Base-by-base conservation (phyloP, 352 stramenopile species). In the Phytophthora aleatoria region DNA sequence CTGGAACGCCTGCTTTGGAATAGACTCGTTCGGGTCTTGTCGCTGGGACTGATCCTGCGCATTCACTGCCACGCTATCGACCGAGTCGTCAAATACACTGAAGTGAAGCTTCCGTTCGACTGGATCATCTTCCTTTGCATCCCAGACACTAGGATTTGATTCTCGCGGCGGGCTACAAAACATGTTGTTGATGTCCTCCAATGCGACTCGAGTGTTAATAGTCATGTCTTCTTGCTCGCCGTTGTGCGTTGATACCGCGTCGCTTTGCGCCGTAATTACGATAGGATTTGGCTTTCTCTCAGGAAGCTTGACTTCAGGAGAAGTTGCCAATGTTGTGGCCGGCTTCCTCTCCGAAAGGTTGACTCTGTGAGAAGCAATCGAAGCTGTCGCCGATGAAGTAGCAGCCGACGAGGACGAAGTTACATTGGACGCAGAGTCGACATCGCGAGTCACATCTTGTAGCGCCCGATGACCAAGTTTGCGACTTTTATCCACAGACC, bases 151-250 rank as follows among this genome's bases (percentile, higher is more conserved):
- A 5, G 57, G 44, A 36, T 85, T 79, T 24, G 51, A 52, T 42
- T 79, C 72, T 50, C 79, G 74, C 24, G 79, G 66, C 26, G 87
- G 87, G 49, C 87, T 96, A 62, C 84, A 93, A 60, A 96, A 96
- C 87, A 96, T 94, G 55, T 61, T 79, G 64, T 94, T 92, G 52
- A 96, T 84, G 33, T 96, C 87, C 31, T 87, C 83, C 72, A 94
- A 80, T 1, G 87, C 87, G 6, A 96, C 67, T 47, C 83, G 82
- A 57, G 87, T 96, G 57, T 92, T 96, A 54, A 96, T 94, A 13
- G 87, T 96, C 76, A 96, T 85, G 57, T 96, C 86, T 63, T 96
- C 85, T 77, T 91, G 79, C 3, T 75, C 83, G 33, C 73, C 76
- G 28, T 72, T 68, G 26, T 79, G 61, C 7, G 76, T 39, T 41